Conservation (phyloP, 306 rosid species). For the Purshia tridentata region DNA sequence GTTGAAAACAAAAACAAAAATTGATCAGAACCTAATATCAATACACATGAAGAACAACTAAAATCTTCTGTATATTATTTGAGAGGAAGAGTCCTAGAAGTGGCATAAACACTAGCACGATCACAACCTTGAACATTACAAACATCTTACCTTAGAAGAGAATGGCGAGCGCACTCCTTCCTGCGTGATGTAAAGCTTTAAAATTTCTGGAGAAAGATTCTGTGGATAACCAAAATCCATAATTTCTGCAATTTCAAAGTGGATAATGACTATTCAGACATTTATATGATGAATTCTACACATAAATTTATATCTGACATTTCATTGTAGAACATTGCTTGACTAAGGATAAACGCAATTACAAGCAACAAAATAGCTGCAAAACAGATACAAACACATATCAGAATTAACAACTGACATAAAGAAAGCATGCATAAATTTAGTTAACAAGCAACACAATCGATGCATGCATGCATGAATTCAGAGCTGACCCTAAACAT, state of each 20-base stretch:
- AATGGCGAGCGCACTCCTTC: constrained; percentile 99
- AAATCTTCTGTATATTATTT: not conserved
- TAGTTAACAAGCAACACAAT: not conserved
- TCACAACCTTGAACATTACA: not conserved
- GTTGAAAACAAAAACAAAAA: not conserved
- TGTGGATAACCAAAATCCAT: constrained; percentile 99
- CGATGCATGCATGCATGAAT: not conserved
- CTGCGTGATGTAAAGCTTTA: constrained; percentile 92
- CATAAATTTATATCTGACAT: not conserved
- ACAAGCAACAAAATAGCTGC: not conserved
- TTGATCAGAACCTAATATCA: constrained; percentile 9
- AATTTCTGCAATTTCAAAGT: constrained; percentile 64
- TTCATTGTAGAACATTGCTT: not conserved
- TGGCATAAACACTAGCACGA: not conserved
- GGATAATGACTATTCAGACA: constrained; percentile 18
- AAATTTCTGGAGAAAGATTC: constrained; percentile 95
- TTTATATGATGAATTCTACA: constrained; percentile 20
- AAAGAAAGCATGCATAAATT: not conserved
- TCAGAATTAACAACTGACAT: not conserved
- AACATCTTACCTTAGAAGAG: constrained; percentile 82
- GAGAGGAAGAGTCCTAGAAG: not conserved
- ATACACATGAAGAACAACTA: constrained; percentile 1
- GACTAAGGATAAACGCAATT: not conserved
- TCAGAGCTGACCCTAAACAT: not conserved
- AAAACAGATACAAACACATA: not conserved